These are phyloP conservation scores for Atalantia buxifolia DNA, from an alignment of 345 rosid genomes.

Conservation along the genomic window DNA sequence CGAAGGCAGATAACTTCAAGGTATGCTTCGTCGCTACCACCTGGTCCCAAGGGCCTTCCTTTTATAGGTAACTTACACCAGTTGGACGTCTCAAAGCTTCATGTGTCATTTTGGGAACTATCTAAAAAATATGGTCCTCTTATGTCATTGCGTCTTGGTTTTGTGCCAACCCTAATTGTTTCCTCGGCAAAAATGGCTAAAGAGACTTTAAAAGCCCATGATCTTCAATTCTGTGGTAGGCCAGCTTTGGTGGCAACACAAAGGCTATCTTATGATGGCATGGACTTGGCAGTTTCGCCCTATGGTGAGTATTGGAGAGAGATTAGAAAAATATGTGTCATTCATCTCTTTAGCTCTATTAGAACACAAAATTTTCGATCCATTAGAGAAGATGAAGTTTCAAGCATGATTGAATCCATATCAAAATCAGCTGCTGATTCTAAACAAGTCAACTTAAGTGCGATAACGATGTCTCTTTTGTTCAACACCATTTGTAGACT, in stretches of 20 bases:
- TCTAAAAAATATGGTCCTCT: constrained; percentile 52
- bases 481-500: constrained; percentile 17
- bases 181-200: constrained; percentile 29
- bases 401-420: constrained; percentile 18
- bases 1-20: neutral
- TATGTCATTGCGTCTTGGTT: constrained; percentile 37
- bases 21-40: constrained; percentile 25
- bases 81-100: constrained; percentile 22
- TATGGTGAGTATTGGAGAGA: constrained; percentile 18
- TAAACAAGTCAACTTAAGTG: constrained; percentile 11
- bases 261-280: neutral
- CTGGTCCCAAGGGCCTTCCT: constrained; percentile 44
- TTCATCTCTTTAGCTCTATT: constrained; percentile 24
- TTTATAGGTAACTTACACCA: constrained; percentile 50
- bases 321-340: constrained; percentile 17
- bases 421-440: neutral
- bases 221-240: constrained; percentile 24
- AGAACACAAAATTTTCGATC: constrained; percentile 15
- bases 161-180: constrained; percentile 23
- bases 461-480: constrained; percentile 7
- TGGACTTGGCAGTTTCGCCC: constrained; percentile 24
- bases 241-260: neutral
- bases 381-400: constrained; percentile 24
- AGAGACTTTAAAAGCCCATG: constrained; percentile 22
- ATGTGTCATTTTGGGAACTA: constrained; percentile 31